These are phyloP conservation scores for Chaetomium fimeti DNA, from an alignment of 495 filamentous ascomycete genomes.

Conservation along the genomic window DNA sequence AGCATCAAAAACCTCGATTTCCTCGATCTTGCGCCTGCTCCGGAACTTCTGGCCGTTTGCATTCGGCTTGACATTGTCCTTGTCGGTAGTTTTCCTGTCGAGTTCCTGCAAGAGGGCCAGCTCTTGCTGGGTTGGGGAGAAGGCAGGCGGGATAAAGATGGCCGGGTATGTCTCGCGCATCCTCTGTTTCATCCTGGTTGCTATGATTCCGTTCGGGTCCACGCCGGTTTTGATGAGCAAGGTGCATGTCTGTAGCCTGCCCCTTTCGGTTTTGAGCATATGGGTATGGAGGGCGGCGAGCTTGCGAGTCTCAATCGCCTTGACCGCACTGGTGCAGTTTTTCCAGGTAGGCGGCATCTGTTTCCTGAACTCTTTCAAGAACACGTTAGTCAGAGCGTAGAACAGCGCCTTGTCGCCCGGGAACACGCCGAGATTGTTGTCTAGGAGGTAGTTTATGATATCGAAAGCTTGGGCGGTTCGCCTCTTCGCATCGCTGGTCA, in stretches of 20 bases:
- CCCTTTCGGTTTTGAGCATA: constrained; percentile 33
- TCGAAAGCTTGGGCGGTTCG: constrained; percentile 44
- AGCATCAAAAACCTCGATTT: constrained; percentile 40
- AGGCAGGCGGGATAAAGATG: constrained; percentile 46
- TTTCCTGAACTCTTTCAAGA: constrained; percentile 46
- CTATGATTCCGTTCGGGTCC: constrained; percentile 26
- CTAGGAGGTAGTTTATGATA: constrained; percentile 68
- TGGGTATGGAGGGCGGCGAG: constrained; percentile 32
- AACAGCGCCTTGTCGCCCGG: constrained; percentile 71
- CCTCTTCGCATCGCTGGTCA: constrained; percentile 31
- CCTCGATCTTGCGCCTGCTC: constrained; percentile 34
- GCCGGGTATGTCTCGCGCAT: constrained; percentile 45
- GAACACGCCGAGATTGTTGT: constrained; percentile 68
- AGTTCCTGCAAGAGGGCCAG: constrained; percentile 31
- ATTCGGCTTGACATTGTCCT: constrained; percentile 27
- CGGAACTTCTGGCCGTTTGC: constrained; percentile 35
- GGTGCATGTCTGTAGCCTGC: constrained; percentile 24
- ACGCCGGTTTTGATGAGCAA: constrained; percentile 33
- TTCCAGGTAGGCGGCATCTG: constrained; percentile 37
- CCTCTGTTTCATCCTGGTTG: constrained; percentile 38
- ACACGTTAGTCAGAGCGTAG: constrained; percentile 66
- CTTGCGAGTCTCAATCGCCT: constrained; percentile 29
- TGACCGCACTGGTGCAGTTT: constrained; percentile 51
- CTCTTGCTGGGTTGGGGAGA: constrained; percentile 43
- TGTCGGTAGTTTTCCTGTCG: constrained; percentile 22